These are phyloP conservation scores for Candida labiduridarum DNA, from an alignment of 1,139 yeast genomes.

Conservation along the genomic window DNA sequence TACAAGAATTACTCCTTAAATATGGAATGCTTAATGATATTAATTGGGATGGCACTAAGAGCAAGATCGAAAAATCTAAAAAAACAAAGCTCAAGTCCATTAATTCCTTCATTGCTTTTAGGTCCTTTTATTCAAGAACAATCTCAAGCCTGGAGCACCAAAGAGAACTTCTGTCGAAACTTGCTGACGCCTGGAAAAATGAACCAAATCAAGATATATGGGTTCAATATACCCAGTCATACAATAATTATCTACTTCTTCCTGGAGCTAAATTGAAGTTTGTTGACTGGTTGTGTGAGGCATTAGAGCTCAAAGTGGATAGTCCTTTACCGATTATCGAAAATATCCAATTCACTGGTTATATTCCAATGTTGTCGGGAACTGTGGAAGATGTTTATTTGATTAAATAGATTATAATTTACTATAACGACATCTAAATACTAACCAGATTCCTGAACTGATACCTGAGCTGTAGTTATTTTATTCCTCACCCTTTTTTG, in stretches of 20 bases:
- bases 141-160: conserved; percentile 27
- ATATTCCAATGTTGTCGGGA: conserved; percentile 6
- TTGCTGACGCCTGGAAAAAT: conserved; percentile 33
- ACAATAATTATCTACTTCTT: conserved; percentile 19
- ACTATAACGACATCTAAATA: neutral
- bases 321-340: neutral
- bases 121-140: conserved; percentile 35
- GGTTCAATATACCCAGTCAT: conserved; percentile 34
- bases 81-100: conserved; percentile 16
- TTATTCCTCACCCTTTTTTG: neutral
- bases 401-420: neutral
- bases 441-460: conserved; percentile 1
- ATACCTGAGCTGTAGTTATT: neutral
- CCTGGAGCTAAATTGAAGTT: conserved; percentile 9
- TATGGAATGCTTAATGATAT: conserved; percentile 10
- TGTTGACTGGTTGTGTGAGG: conserved; percentile 16
- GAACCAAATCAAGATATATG: conserved; percentile 30
- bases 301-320: conserved; percentile 5
- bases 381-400: conserved; percentile 14
- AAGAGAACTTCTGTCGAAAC: conserved; percentile 25
- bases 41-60: neutral
- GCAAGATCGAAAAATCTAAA: neutral
- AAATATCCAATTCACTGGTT: neutral
- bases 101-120: conserved; percentile 39
- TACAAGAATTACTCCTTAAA: conserved; percentile 12